These are phyloP conservation scores for Oryza officinalis DNA, from an alignment of 176 grass and related monocot genomes.

Conservation along the genomic window DNA sequence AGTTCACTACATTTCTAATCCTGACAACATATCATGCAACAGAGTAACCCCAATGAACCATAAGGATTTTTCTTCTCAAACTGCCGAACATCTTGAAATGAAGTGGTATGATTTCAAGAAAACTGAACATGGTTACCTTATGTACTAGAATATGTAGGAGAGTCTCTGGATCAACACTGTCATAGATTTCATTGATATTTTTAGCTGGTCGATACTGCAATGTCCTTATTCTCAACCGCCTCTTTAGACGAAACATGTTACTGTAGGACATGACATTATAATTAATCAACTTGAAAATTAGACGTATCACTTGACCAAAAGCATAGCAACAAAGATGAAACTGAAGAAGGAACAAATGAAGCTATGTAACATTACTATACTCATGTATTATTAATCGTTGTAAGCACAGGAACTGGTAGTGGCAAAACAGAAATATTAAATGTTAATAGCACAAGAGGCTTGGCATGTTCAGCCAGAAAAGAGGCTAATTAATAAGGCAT, in stretches of 20 bases:
- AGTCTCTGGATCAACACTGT: constrained; percentile 81
- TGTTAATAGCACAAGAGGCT: background rate
- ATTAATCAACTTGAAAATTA: constrained; percentile 17
- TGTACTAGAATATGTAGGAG: constrained; percentile 93
- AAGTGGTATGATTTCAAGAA: constrained; percentile 12
- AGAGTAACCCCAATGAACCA: background rate
- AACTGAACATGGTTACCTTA: constrained; percentile 69
- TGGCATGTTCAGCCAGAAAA: background rate
- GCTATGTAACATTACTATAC: constrained; percentile 6
- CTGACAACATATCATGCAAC: background rate
- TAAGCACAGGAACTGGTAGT: constrained; percentile 31
- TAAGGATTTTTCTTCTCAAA: constrained; percentile 14
- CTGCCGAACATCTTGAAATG: background rate
- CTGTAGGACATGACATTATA: constrained; percentile 42
- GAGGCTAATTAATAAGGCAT: background rate
- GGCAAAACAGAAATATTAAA: constrained; percentile 11
- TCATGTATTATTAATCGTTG: background rate
- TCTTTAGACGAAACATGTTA: constrained; percentile 81
- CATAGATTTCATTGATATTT: constrained; percentile 93
- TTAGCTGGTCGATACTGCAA: constrained; percentile 70
- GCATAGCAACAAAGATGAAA: background rate
- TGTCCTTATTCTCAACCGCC: constrained; percentile 89
- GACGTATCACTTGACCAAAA: background rate
- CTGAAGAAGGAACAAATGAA: background rate
- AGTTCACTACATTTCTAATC: constrained; percentile 24